Base-by-base conservation (phyloP, 169 alveolate species). In the Plasmodium fragile region DNA sequence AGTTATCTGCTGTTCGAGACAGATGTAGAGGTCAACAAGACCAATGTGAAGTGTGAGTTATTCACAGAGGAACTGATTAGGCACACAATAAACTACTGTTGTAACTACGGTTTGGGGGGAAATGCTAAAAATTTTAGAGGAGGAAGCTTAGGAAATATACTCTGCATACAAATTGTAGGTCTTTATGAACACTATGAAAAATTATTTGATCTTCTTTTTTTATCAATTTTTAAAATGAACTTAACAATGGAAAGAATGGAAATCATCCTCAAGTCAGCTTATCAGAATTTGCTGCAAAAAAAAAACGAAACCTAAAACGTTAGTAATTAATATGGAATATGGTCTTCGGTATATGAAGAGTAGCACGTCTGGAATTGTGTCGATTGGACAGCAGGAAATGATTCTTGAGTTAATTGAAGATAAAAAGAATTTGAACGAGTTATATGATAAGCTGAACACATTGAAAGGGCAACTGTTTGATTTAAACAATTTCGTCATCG, bases 1-100 rank as follows among this genome's bases (percentile, higher is more conserved):
- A 92, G 96, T 45, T 92, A 82, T 30, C 55, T 96, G 22, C 39
- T 96, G 13, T 96, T 96, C 65, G 96, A 93, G 55, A 93, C 97
- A 8, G 95, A 95, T 39, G 55, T 94, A n/a, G 45, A 34, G 39
- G 65, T 84, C 16, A 91, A 83, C 49, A 94, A 82, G 39, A 43
- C 10, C 7, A 55, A 32, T 34, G 70, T 96, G 52, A 83, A 85
- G 52, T 87, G 95, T 25, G 97, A 95, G 32, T 55, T 53, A 3
- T 95, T 95, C 49, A 93, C 94, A 11, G 94, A 80, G 70, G 91
- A 77, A 45, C 72, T 96, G 3, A 89, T 92, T 53, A 91, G 93
- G 55, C 30, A 81, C 41, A 96, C 97, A 0, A 93, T 95, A 2
- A 82, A 89, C 52, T 96, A 96, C 81, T 92, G 83, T 22, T 93